Base-by-base conservation (phyloP, 495 filamentous ascomycete species). In the Neurospora sp. region DNA sequence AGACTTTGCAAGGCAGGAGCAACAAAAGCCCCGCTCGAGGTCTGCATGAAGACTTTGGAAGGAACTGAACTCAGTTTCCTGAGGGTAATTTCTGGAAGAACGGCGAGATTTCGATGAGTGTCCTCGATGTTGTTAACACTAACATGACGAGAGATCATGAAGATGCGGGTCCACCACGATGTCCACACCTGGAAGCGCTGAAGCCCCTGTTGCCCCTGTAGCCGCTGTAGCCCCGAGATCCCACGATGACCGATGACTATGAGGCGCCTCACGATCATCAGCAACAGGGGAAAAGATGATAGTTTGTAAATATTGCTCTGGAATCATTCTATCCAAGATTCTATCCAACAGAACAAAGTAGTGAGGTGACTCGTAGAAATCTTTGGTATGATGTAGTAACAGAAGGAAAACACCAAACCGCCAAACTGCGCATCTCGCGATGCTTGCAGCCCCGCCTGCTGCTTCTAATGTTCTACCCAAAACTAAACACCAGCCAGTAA, bases 61-160 rank as follows among this genome's bases (percentile, higher is more conserved):
- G 5, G 12, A 3, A 31, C 20, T 62, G 23, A 31, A 31, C 23
- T 8, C 2, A 31, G 0, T 16, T 8, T 16, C 5, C 12, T 4
- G 5, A 27, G 5, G 12, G 5, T 1, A 0, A 31, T 0, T 16
- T 4, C 2, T 0, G 2, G 1, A 12, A 1, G 2, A 62, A 62
- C 11, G 3, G 4, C 54, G 2, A 62, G 5, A 31, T 62, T 62
- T 62, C 54, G 5, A 7, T 3, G 54, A 62, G 54, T 62, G 54
- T 31, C 23, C 11, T 31, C 11, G 6, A 31, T 5, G 12, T 31
- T 4, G 23, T 62, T 62, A 62, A 4, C 54, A 62, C 54, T 62
- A 31, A 62, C 12, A 62, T 10, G 11, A 11, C 1, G 23, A 62
- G 12, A 48, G 44, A 48, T 0, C 12, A 18, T 2, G 35, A 5